Percentiles rank a stretch among this genome's conserved stretches.
These are phyloP conservation scores for Musa acuminata DNA, from an alignment of 176 grass and related monocot species.

Conservation along the genomic window DNA sequence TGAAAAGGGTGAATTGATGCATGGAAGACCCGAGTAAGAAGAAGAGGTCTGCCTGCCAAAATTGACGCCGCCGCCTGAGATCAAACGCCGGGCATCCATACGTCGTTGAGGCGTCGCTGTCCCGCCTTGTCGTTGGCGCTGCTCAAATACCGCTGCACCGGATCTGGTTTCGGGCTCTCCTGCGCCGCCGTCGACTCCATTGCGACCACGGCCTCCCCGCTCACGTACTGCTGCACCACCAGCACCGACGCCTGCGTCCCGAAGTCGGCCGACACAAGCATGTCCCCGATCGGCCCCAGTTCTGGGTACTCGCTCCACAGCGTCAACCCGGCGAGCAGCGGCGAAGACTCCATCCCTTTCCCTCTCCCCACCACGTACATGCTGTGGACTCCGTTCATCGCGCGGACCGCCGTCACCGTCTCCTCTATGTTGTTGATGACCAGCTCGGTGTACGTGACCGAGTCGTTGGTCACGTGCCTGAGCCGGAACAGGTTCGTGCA, in stretches of 20 bases:
- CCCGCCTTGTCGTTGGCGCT: neutral
- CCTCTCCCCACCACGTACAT: conserved; percentile 18
- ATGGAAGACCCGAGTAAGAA: too few species aligned
- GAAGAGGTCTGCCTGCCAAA: too few species aligned
- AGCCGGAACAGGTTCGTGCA: neutral
- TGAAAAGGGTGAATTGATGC: too few species aligned
- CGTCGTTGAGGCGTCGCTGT: neutral
- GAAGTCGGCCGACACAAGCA: conserved; percentile 7
- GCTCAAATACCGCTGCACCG: neutral
- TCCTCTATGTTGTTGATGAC: conserved; percentile 14
- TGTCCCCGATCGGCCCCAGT: conserved; percentile 10
- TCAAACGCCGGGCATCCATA: neutral
- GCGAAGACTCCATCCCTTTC: conserved; percentile 1
- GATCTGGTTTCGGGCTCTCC: neutral
- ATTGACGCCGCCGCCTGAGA: too few species aligned
- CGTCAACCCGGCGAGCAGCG: neutral
- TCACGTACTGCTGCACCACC: conserved; percentile 16
- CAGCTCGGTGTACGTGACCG: conserved; percentile 11
- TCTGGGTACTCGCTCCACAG: conserved; percentile 18
- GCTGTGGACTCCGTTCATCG: neutral
- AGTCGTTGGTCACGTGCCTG: neutral
- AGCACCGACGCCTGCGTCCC: conserved; percentile 2
- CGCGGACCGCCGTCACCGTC: conserved; percentile 1
- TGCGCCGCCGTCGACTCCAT: neutral
- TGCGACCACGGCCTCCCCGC: neutral